Percentiles rank a stretch among this genome's conserved stretches.
phyloP scores from a whole-genome alignment of 2,329 filamentous ascomycete genomes.

The Talaromyces sp. region DNA sequence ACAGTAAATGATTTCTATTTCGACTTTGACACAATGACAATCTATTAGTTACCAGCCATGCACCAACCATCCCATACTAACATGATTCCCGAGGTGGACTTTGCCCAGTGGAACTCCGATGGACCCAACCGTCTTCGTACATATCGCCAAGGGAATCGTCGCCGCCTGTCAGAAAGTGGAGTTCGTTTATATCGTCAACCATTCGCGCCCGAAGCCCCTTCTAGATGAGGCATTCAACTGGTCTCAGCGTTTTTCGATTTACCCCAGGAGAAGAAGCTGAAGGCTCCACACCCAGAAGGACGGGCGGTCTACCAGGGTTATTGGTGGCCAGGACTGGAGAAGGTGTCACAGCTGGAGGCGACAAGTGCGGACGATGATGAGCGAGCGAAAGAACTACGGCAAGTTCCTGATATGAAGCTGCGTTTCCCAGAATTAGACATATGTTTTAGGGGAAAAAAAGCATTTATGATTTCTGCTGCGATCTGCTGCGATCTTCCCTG shows the following conservation, averaged over 20 bases:
- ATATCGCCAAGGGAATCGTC: conserved; percentile 45
- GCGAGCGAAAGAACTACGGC: conserved; percentile 46
- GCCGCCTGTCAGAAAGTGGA: conserved; percentile 49
- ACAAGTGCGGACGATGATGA: conserved; percentile 46
- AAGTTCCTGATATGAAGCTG: conserved; percentile 57
- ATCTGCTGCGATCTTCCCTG: too few relatives aligned
- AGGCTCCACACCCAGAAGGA: conserved; percentile 54
- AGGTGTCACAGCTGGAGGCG: conserved; percentile 49
- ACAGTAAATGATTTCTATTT: background rate
- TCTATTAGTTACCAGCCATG: background rate
- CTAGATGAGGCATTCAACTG: conserved; percentile 50
- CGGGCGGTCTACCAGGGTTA: conserved; percentile 58
- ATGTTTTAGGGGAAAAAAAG: too few relatives aligned
- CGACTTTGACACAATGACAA: background rate
- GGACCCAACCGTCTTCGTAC: conserved; percentile 29
- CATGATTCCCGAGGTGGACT: conserved; percentile 45
- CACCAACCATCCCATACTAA: background rate
- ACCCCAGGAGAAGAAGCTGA: conserved; percentile 50
- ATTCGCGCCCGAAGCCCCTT: conserved; percentile 44
- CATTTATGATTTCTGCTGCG: too few relatives aligned
- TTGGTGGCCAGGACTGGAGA: conserved; percentile 58
- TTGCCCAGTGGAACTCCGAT: conserved; percentile 39
- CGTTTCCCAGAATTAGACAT: too few relatives aligned
- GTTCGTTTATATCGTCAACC: conserved; percentile 54
- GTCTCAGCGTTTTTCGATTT: conserved; percentile 50